Percentiles rank a stretch among this genome's conserved stretches.
phyloP scores from a whole-genome alignment of 208 protist species.

The Leishmania martiniquensis region DNA sequence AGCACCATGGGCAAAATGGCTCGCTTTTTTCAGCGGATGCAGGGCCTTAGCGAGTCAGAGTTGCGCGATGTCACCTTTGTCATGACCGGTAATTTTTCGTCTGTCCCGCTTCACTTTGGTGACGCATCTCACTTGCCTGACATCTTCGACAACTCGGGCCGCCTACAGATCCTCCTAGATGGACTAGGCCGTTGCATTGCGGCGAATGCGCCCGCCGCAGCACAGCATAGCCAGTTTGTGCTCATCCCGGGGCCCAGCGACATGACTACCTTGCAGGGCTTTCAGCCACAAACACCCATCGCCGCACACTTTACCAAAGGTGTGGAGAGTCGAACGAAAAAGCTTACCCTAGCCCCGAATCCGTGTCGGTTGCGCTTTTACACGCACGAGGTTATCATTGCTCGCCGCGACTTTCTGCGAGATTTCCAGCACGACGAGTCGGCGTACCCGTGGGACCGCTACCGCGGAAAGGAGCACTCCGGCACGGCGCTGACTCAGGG shows the following conservation, averaged over 20 bases:
- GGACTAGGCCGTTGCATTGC: constrained; percentile 57
- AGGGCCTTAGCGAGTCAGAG: constrained; percentile 78
- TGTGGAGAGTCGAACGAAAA: constrained; percentile 63
- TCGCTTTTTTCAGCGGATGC: constrained; percentile 82
- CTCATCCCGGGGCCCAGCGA: constrained; percentile 83
- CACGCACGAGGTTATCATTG: constrained; percentile 87
- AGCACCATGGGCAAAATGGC: constrained; percentile 54
- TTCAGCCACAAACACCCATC: constrained; percentile 78
- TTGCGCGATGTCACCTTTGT: constrained; percentile 82
- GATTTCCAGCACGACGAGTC: constrained; percentile 60
- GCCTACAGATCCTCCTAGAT: constrained; percentile 56
- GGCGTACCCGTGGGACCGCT: constrained; percentile 33
- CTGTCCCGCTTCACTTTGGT: constrained; percentile 63
- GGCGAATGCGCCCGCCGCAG: constrained; percentile 67
- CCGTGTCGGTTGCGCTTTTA: constrained; percentile 86
- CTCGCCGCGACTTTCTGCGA: constrained; percentile 75
- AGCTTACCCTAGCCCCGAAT: constrained; percentile 75
- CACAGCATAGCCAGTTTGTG: constrained; percentile 79
- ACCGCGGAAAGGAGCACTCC: constrained; percentile 9
- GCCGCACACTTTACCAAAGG: constrained; percentile 51
- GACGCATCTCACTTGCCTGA: constrained; percentile 84
- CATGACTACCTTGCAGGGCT: constrained; percentile 64
- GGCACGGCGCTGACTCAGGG: not conserved
- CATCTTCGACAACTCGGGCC: constrained; percentile 63
- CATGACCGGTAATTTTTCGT: constrained; percentile 81